Percentiles rank a stretch among this genome's conserved stretches.
Evolutionary conservation across 2,329 filamentous ascomycete genomes (phyloP).

Genomic region (Exophiala lecanii-corni): DNA sequence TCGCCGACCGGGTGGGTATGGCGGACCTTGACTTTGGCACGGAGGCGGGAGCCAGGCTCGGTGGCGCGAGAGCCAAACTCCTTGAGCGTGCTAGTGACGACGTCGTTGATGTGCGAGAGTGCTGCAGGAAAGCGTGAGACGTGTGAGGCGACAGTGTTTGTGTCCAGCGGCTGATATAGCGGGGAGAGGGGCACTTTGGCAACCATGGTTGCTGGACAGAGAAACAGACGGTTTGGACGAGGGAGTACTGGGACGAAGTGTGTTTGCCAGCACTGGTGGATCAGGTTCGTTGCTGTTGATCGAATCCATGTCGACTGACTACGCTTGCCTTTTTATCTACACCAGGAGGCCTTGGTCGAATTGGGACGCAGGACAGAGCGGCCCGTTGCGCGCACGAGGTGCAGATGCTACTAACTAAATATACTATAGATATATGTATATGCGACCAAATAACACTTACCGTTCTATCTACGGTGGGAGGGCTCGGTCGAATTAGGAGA

Average conservation of each 20-base stretch:
- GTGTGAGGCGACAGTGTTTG: background rate
- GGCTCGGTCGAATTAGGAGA: no score
- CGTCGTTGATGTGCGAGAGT: background rate
- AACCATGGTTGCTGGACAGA: background rate
- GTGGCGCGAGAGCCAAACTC: background rate
- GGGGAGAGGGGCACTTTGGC: background rate
- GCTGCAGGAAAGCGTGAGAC: background rate
- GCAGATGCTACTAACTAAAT: background rate
- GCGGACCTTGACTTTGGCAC: background rate
- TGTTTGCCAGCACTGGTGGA: background rate
- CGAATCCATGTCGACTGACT: background rate
- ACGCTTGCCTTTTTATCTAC: slow-evolving; percentile 1
- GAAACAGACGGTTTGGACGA: background rate
- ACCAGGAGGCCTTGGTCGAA: background rate
- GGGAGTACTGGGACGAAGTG: background rate
- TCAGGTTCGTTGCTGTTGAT: background rate
- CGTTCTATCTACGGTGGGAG: no score
- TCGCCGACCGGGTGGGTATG: background rate
- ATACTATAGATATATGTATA: no score
- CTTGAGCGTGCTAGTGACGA: background rate
- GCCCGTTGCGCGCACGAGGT: background rate
- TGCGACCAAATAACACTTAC: no score
- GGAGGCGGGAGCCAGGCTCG: background rate
- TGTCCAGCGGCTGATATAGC: background rate
- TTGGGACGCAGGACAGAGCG: background rate